phyloP scores from a whole-genome alignment of 2,329 filamentous ascomycete species.

The Botryotinia calthae region DNA sequence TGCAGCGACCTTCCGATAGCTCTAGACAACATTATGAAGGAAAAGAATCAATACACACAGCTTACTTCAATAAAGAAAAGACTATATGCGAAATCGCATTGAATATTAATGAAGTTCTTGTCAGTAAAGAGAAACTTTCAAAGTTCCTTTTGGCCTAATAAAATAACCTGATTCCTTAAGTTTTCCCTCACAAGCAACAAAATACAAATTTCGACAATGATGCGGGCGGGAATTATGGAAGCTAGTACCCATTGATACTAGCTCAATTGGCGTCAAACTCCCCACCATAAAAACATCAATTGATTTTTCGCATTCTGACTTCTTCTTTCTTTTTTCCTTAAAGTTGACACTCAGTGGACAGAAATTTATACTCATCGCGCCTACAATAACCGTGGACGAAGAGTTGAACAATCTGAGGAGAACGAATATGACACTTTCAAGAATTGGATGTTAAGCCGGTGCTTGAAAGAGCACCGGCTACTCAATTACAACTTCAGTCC shows the following conservation, averaged over 20 bases:
- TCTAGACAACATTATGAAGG: slow-evolving; percentile 38
- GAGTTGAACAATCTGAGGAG: slow-evolving; percentile 56
- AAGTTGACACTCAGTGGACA: slow-evolving; percentile 54
- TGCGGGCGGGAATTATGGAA: neutral
- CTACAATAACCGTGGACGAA: slow-evolving; percentile 46
- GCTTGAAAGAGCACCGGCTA: slow-evolving; percentile 32
- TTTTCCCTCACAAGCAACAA: neutral
- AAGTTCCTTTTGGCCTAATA: neutral
- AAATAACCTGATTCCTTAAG: neutral
- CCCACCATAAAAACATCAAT: slow-evolving; percentile 17
- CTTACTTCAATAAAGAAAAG: slow-evolving; percentile 37
- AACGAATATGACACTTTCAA: slow-evolving; percentile 42
- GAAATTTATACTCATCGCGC: slow-evolving; percentile 59
- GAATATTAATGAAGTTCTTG: slow-evolving; percentile 1
- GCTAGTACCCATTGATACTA: slow-evolving; percentile 3
- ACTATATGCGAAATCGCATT: slow-evolving; percentile 21
- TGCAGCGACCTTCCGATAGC: slow-evolving; percentile 33
- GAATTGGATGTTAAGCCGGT: slow-evolving; percentile 39
- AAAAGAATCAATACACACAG: slow-evolving; percentile 18
- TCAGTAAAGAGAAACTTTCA: neutral
- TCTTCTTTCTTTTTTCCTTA: slow-evolving; percentile 44
- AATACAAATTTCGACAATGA: slow-evolving; percentile 16
- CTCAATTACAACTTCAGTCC: slow-evolving; percentile 34
- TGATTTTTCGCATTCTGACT: slow-evolving; percentile 9
- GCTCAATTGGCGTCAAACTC: neutral